These are phyloP conservation scores for Brettanomyces sp. DNA, from an alignment of 805 yeast genomes.

Conservation along the genomic window DNA sequence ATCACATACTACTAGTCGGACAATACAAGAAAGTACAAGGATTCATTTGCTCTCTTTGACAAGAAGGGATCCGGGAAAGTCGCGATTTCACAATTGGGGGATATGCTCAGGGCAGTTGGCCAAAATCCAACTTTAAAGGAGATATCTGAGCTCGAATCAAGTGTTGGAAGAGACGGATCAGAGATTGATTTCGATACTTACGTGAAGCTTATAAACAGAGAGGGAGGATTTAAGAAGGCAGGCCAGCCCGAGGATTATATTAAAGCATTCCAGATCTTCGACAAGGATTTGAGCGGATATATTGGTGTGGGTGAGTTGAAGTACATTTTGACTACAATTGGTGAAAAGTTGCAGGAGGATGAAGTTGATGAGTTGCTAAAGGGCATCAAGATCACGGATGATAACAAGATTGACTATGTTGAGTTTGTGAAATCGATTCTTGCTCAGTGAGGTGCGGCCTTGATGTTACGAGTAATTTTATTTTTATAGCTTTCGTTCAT, in stretches of 20 bases:
- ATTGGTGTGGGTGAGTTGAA: slow-evolving; percentile 96
- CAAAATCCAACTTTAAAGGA: slow-evolving; percentile 96
- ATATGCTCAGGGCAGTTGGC: slow-evolving; percentile 91
- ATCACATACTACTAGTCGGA: too few species aligned
- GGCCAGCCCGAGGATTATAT: slow-evolving; percentile 91
- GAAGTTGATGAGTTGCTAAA: slow-evolving; percentile 95
- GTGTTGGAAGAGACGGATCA: slow-evolving; percentile 7
- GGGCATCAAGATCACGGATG: slow-evolving; percentile 89
- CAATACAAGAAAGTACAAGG: slow-evolving; percentile 47
- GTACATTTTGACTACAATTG: slow-evolving; percentile 89
- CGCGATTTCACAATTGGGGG: slow-evolving; percentile 78
- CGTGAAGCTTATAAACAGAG: slow-evolving; percentile 69
- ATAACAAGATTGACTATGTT: slow-evolving; percentile 90
- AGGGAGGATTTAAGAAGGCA: slow-evolving; percentile 78
- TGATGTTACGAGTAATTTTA: neutral
- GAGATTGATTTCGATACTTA: slow-evolving; percentile 71
- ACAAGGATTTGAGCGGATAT: slow-evolving; percentile 89
- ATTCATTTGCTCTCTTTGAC: slow-evolving; percentile 94
- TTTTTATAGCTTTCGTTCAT: neutral
- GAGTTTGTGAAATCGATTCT: slow-evolving; percentile 89
- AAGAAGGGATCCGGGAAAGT: slow-evolving; percentile 93
- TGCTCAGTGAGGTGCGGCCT: slow-evolving; percentile 50
- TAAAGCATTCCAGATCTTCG: slow-evolving; percentile 95
- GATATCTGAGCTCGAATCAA: slow-evolving; percentile 48
- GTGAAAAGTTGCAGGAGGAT: slow-evolving; percentile 81